Evolutionary conservation across 495 filamentous ascomycete species (phyloP).

Genomic region (Mytilinidion resinicola): DNA sequence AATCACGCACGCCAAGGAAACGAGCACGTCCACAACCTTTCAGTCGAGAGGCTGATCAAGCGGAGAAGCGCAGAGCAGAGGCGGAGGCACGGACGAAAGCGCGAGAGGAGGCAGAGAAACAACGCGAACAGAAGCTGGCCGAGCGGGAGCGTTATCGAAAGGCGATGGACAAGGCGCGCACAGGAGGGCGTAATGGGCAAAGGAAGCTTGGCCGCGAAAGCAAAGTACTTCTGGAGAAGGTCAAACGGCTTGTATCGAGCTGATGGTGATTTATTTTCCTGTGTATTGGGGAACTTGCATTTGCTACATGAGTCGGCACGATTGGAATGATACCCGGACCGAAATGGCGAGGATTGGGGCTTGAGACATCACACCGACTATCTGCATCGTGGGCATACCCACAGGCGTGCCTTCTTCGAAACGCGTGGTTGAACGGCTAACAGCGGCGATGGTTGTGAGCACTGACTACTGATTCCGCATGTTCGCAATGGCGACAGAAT

Average conservation of each 20-base stretch:
- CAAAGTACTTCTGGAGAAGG: conserved; percentile 70
- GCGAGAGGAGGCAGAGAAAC: conserved; percentile 30
- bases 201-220: conserved; percentile 81
- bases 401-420: no score
- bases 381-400: no score
- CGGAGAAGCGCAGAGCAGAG: conserved; percentile 58
- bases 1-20: conserved; percentile 15
- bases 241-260: conserved; percentile 60
- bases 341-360: no score
- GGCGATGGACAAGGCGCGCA: conserved; percentile 60
- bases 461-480: no score
- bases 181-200: conserved; percentile 70
- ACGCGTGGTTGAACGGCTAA: no score
- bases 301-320: no score
- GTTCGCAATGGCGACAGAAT: no score
- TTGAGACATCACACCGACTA: no score
- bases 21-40: conserved; percentile 62
- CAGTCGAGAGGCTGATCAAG: conserved; percentile 66
- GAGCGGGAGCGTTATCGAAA: conserved; percentile 34
- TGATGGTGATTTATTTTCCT: no score
- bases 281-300: no score
- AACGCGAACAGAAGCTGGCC: conserved; percentile 49
- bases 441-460: no score
- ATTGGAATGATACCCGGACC: no score
- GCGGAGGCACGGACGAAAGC: conserved; percentile 50